A percentile compares a stretch with the other conserved stretches of the same genome.
Conservation (phyloP, 371 early-diverging fungal species). For the Synchytrium microbalum region DNA sequence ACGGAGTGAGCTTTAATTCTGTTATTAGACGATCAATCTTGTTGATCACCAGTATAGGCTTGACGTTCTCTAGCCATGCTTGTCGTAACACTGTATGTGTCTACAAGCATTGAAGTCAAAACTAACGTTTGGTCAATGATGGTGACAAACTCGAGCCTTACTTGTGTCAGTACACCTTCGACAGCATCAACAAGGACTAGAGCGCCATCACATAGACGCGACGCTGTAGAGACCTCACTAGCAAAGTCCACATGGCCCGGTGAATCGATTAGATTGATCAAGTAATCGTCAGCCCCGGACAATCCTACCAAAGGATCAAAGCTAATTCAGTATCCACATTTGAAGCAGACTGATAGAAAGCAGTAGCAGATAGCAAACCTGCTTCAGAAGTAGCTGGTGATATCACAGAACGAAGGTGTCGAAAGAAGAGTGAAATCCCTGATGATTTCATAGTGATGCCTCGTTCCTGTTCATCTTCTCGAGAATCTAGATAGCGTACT, state of each 20-base stretch:
- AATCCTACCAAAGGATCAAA: too few relatives aligned
- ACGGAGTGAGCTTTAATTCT: constrained; percentile 84
- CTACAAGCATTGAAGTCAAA: constrained; percentile 22
- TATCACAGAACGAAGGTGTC: constrained; percentile 28
- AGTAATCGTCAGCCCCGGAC: constrained; percentile 51
- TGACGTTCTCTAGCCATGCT: constrained; percentile 84
- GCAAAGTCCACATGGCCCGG: constrained; percentile 99
- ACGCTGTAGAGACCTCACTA: constrained; percentile 92
- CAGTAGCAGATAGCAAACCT: too few relatives aligned
- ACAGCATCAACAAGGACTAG: constrained; percentile 96
- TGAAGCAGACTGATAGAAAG: too few relatives aligned
- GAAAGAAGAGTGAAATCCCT: constrained; percentile 87
- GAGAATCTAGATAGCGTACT: constrained; percentile 95
- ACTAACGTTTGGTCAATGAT: neutral
- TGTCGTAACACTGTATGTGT: constrained; percentile 92
- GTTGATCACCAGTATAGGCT: constrained; percentile 93
- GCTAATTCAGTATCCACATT: too few relatives aligned
- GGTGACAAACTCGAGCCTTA: constrained; percentile 5
- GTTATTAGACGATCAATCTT: constrained; percentile 96
- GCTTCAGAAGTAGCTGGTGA: neutral
- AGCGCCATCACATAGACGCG: constrained; percentile 94
- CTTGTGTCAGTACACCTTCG: constrained; percentile 97
- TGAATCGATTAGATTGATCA: constrained; percentile 97
- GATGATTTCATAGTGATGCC: constrained; percentile 99
- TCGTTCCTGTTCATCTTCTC: constrained; percentile 98